Percentiles rank a stretch among this genome's conserved stretches.
These are phyloP conservation scores for Nicotiana sylvestris DNA, from an alignment of 257 asterid species.

Conservation along the genomic window DNA sequence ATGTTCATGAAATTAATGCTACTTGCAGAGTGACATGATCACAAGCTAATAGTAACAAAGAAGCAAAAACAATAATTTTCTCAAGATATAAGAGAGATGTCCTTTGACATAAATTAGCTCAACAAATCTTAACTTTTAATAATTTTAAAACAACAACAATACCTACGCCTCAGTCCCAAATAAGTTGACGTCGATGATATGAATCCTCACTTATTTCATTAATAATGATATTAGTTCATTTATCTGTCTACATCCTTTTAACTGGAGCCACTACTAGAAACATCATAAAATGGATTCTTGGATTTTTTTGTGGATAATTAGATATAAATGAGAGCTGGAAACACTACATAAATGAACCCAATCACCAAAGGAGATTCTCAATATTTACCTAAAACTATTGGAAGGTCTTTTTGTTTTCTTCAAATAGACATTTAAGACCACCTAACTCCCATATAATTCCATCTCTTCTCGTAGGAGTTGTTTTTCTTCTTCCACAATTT, in stretches of 20 bases:
- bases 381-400: not conserved
- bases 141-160: not conserved
- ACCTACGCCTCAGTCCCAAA: too few relatives aligned
- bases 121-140: not conserved
- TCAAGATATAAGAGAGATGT: not conserved
- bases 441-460: not conserved
- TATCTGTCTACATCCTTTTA: not conserved
- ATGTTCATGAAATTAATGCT: not conserved
- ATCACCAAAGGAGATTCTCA: not conserved
- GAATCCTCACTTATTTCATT: too few relatives aligned
- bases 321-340: not conserved
- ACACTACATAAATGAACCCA: not conserved
- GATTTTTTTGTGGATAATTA: not conserved
- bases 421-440: not conserved
- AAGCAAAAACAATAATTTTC: constrained; percentile 3
- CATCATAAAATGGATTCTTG: not conserved
- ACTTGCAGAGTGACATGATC: not conserved
- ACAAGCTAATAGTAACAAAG: not conserved
- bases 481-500: too few relatives aligned
- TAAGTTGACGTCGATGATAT: too few relatives aligned
- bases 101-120: not conserved
- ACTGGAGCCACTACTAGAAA: not conserved
- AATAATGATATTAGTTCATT: not conserved
- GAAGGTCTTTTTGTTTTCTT: not conserved
- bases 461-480: not conserved